A percentile compares a stretch with the other conserved stretches of the same genome.
Conservation (phyloP, 345 rosid species). For the Salix udensis region DNA sequence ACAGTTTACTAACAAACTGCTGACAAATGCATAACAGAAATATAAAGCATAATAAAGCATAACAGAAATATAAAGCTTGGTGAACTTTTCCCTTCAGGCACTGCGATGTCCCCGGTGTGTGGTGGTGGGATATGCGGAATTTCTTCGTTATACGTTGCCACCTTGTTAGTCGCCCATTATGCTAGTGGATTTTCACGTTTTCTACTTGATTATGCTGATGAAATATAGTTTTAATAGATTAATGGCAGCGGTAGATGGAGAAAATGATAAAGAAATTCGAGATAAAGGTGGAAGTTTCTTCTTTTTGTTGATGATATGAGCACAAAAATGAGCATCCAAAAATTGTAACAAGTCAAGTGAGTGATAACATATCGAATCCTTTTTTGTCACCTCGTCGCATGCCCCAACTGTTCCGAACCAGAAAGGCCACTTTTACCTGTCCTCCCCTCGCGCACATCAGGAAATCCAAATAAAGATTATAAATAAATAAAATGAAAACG, state of each 20-base stretch:
- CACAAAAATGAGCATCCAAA: background rate
- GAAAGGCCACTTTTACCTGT: conserved; percentile 9
- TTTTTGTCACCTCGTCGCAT: background rate
- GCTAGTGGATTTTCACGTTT: too few species aligned
- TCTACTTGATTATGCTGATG: too few species aligned
- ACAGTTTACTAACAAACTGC: too few species aligned
- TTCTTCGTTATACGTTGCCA: background rate
- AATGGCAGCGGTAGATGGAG: background rate
- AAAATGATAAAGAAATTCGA: background rate
- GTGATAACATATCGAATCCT: background rate
- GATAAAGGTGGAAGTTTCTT: background rate
- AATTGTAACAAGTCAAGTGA: background rate
- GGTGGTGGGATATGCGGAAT: conserved; percentile 6
- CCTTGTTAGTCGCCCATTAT: too few species aligned
- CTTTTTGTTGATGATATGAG: background rate
- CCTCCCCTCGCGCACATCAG: background rate
- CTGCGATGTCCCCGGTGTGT: background rate
- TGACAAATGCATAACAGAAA: too few species aligned
- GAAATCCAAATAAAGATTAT: background rate
- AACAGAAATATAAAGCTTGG: too few species aligned
- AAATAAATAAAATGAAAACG: background rate
- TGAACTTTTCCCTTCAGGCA: background rate
- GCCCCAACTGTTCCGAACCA: conserved; percentile 8
- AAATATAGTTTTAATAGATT: too few species aligned
- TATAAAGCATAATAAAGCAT: too few species aligned